A percentile compares a stretch with the other conserved stretches of the same genome.
Conservation (phyloP, 345 rosid species). For the Hypericum androsaemum region DNA sequence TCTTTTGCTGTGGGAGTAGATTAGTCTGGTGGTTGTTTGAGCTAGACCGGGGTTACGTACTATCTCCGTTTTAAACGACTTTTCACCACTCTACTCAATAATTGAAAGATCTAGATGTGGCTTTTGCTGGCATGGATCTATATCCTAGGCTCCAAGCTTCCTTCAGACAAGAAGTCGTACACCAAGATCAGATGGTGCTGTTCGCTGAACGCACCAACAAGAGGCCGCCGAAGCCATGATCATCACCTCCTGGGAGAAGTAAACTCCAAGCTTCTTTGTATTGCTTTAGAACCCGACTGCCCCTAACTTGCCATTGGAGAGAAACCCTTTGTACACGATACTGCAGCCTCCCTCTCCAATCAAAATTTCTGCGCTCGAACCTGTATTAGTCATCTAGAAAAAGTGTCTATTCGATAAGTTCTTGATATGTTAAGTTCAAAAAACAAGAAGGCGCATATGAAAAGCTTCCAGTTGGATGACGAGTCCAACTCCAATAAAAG, state of each 20-base stretch:
- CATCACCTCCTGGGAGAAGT: constrained; percentile 19
- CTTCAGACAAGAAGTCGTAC: constrained; percentile 18
- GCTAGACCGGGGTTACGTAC: too few relatives aligned
- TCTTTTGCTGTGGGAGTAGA: too few relatives aligned
- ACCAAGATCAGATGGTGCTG: constrained; percentile 16
- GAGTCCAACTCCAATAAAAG: constrained; percentile 2
- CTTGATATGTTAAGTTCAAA: too few relatives aligned
- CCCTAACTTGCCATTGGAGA: constrained; percentile 13
- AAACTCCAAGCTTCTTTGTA: constrained; percentile 17
- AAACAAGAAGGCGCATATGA: constrained; percentile 13
- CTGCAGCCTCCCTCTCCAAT: constrained; percentile 26
- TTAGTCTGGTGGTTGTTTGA: constrained; percentile 14
- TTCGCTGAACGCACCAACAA: constrained; percentile 17
- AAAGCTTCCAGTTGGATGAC: constrained; percentile 11
- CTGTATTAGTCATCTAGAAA: neutral
- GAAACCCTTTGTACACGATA: constrained; percentile 16
- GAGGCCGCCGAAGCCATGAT: constrained; percentile 12
- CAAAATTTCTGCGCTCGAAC: constrained; percentile 14
- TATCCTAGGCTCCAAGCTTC: constrained; percentile 22
- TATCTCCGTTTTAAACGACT: too few relatives aligned
- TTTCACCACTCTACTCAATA: neutral
- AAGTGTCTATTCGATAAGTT: neutral
- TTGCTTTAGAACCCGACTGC: constrained; percentile 18
- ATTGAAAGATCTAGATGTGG: neutral
- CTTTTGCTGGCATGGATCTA: too few relatives aligned